These are phyloP conservation scores for Candida dendrica DNA, from an alignment of 805 yeast genomes.

Conservation along the genomic window DNA sequence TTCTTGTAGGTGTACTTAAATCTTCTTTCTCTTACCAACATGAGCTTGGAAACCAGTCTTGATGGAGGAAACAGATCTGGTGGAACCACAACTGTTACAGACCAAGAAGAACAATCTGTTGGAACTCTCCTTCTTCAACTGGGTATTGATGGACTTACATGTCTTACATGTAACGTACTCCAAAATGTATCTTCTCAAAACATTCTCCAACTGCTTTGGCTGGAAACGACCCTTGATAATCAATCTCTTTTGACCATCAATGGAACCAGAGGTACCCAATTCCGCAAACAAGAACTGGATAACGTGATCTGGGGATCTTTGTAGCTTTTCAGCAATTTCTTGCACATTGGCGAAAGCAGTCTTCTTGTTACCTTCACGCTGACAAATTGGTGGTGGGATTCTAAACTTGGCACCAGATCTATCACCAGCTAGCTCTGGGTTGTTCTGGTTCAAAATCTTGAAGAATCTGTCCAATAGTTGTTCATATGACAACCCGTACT, in stretches of 20 bases:
- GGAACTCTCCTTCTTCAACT: constrained; percentile 87
- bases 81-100: constrained; percentile 96
- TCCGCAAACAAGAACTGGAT: constrained; percentile 96
- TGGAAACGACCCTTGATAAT: constrained; percentile 97
- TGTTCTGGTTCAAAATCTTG: constrained; percentile 77
- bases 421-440: constrained; percentile 98
- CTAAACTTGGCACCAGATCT: constrained; percentile 86
- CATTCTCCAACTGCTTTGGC: constrained; percentile 95
- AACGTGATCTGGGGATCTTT: constrained; percentile 94
- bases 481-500: constrained; percentile 66
- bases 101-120: constrained; percentile 96
- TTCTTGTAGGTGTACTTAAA: constrained; percentile 17
- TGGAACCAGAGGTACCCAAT: constrained; percentile 98
- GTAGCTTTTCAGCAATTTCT: constrained; percentile 88
- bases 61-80: constrained; percentile 93
- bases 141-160: constrained; percentile 96
- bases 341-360: constrained; percentile 94
- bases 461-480: constrained; percentile 80
- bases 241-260: constrained; percentile 95
- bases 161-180: constrained; percentile 99
- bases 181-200: constrained; percentile 89
- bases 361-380: constrained; percentile 96
- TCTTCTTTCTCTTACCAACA: constrained; percentile 82
- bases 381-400: constrained; percentile 95
- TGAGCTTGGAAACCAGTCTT: constrained; percentile 99